Evolutionary conservation across 2,329 filamentous ascomycete species (phyloP), one percentile per base, ranked within the genome.

Genomic region (Beauveria pseudobassiana): DNA sequence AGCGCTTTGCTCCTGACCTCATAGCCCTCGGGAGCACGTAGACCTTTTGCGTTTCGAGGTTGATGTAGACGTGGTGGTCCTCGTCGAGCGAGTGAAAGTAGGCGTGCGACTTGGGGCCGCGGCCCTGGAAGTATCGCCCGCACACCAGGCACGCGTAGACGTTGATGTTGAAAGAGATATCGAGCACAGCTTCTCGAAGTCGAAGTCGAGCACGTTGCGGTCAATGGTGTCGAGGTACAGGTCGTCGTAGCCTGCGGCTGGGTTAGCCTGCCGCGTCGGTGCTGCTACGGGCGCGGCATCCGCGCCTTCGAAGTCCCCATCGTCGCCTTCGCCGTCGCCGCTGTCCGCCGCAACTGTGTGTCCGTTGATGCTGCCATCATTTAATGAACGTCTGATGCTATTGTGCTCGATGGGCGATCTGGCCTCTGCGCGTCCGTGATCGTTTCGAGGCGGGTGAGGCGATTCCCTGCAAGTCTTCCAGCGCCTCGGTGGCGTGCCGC

Each of bases 161-260:
- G 72, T 99, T 99, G 78, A 98, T 97, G 73, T 98, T 98, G 54
- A 96, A 8, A 99, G 83, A 40, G 91, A 96, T 67, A 99, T 83
- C 26, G 93, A 98, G 77, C 95, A 99, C 14, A 97, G 85, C 80
- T 99, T 99, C 74, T 99, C 95, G 73, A 99, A 99, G 76, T 99
- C 95, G 73, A 98, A 98, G 76, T 99, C 95, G 62, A 98, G 87
- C 52, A 96, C 87, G 71, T 88, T 86, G 70, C 95, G 90, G 74
- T 96, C 87, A 76, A 99, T 96, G 14, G 95, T 98, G 78, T 99
- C 95, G 68, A 99, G 89, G 74, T 99, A 99, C 30, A 99, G 86
- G 74, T 99, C 93, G 69, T 89, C 88, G 78, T 97, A 99, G 64
- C 93, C 93, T 72, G 89, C 89, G 40, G 90, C 85, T 18, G 93